Base-by-base conservation (phyloP, 2,329 filamentous ascomycete genomes). In the Cytospora piceae region DNA sequence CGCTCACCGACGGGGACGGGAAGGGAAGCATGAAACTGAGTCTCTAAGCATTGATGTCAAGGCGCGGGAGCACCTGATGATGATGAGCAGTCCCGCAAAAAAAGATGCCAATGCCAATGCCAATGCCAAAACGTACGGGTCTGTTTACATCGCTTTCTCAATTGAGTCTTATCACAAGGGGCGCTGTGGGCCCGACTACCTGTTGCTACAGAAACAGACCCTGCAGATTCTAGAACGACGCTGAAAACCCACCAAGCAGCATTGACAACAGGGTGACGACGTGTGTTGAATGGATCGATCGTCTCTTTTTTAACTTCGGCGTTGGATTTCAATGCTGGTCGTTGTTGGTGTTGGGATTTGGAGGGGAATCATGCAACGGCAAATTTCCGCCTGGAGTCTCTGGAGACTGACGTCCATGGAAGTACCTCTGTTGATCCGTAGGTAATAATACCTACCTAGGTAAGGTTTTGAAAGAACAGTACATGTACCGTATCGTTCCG, bases 191-290 rank as follows among this genome's bases (percentile, higher is more conserved):
- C 52, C 39, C 24, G 37, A 39, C 39, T 59, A 34, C 34, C 53
- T 61, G 65, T 67, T 67, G 65, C 65, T 61, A 61, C 65, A 67
- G 65, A 67, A 67, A 67, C 65, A 61, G 32, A 59, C 34, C 56
- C 22, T 53, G 56, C 17, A 58, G 57, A 37, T 24, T 65, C 61
- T 65, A 58, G 57, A 61, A 61, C 39, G 17, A 59, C 60, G 58
- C 31, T 32, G 58, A 52, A 54, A 57, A 46, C 32, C 59, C 46
- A 49, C 46, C 9, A 12, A n/a, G 24, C n/a, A 24, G n/a, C 46
- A 24, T 49, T 49, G 46, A 49, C 46, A 49, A 24, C 46, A 49
- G n/a, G 9, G 3, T 49, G 46, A 24, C n/a, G 11, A 14, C 12
- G 22, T 49, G 46, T 46, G 39, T 49, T 20, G 11, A 24, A 49